Evolutionary conservation across 164 flowering plant genomes (phyloP).

Genomic region (Stephania japonica): DNA sequence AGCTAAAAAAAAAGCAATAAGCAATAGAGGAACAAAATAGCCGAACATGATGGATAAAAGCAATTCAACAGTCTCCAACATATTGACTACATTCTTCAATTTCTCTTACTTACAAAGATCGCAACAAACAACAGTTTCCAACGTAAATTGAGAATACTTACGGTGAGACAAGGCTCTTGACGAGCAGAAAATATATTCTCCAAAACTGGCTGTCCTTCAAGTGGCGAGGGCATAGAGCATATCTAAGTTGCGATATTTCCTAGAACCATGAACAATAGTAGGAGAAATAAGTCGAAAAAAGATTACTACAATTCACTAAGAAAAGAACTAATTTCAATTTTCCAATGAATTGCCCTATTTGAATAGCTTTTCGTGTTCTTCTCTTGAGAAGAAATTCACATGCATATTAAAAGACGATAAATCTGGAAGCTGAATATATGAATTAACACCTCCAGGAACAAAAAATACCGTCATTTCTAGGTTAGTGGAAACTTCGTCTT

Average conservation of each 20-base stretch:
- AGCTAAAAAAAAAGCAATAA: not conserved
- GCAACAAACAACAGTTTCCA: not conserved
- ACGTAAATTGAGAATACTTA: conserved; percentile 31
- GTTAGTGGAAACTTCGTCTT: too few species aligned
- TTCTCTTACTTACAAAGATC: not conserved
- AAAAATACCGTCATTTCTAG: too few species aligned
- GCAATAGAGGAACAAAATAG: not conserved
- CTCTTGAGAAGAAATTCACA: too few species aligned
- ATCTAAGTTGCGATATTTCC: conserved; percentile 82
- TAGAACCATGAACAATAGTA: conserved; percentile 16
- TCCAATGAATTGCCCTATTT: too few species aligned
- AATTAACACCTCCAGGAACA: too few species aligned
- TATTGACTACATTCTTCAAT: not conserved
- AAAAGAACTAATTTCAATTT: too few species aligned
- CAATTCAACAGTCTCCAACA: not conserved
- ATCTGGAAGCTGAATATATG: too few species aligned
- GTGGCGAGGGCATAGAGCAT: conserved; percentile 62
- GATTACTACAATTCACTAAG: too few species aligned
- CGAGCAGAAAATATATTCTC: conserved; percentile 72
- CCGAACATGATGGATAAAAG: not conserved
- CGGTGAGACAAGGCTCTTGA: conserved; percentile 47
- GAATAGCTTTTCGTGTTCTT: too few species aligned
- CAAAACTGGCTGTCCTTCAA: conserved; percentile 75
- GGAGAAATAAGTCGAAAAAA: too few species aligned
- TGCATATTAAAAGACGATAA: too few species aligned